phyloP scores from a whole-genome alignment of 2,329 filamentous ascomycete species.

The Myriosclerotinia curreyana region DNA sequence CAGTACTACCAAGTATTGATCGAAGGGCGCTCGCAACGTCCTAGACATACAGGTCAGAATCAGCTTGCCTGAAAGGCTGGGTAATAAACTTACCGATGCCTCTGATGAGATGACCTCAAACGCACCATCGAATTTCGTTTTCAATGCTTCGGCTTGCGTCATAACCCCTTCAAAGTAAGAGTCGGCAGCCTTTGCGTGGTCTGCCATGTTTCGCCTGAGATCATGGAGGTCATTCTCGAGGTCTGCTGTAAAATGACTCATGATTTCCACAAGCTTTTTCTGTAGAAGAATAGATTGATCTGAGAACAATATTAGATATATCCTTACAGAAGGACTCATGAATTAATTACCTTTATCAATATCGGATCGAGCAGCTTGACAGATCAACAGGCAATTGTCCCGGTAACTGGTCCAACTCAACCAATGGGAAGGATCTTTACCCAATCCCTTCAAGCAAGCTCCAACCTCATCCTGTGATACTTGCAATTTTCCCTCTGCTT shows the following conservation, averaged over 20 bases:
- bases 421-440: conserved; percentile 56
- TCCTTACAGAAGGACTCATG: not conserved
- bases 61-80: not conserved
- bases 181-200: conserved; percentile 28
- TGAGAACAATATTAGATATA: conserved; percentile 27
- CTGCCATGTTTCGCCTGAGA: conserved; percentile 29
- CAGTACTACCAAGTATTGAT: conserved; percentile 21
- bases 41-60: not conserved
- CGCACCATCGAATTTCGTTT: conserved; percentile 29
- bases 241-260: conserved; percentile 33
- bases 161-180: conserved; percentile 32
- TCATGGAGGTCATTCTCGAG: conserved; percentile 31
- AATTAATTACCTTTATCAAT: conserved; percentile 51
- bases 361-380: conserved; percentile 56
- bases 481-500: conserved; percentile 38
- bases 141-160: conserved; percentile 29
- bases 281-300: conserved; percentile 37
- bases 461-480: conserved; percentile 41
- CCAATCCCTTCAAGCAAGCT: conserved; percentile 52
- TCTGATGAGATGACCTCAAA: conserved; percentile 32
- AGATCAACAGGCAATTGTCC: conserved; percentile 60
- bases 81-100: conserved; percentile 7
- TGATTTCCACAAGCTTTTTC: conserved; percentile 34
- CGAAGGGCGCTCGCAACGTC: conserved; percentile 15
- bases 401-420: conserved; percentile 61